phyloP scores from a whole-genome alignment of 164 flowering plant genomes.

The Malania oleifera region DNA sequence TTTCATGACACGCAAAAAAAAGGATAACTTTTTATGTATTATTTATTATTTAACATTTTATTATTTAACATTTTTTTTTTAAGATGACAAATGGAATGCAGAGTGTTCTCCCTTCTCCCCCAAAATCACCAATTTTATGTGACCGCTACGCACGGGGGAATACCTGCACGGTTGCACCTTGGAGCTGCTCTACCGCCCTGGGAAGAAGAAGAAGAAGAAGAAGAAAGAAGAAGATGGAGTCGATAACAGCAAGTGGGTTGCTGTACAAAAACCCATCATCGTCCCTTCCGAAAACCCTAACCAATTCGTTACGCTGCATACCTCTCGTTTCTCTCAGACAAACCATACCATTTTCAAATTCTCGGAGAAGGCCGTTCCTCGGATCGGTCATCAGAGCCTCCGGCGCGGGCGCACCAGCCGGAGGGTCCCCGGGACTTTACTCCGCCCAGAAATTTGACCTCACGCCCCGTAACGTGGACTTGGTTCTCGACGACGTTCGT shows the following conservation, averaged over 20 bases:
- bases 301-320: constrained; percentile 2
- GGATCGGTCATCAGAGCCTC: constrained; percentile 22
- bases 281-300: background rate
- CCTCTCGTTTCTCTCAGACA: constrained; percentile 2
- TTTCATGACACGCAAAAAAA: no score
- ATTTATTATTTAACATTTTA: no score
- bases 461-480: constrained; percentile 64
- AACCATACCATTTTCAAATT: constrained; percentile 6
- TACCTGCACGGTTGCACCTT: no score
- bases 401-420: constrained; percentile 11
- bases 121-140: no score
- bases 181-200: no score
- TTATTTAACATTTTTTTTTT: no score
- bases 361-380: constrained; percentile 11
- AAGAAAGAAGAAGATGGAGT: constrained; percentile 17
- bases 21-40: no score
- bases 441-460: constrained; percentile 70
- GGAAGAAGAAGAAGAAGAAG: background rate
- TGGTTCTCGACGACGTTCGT: constrained; percentile 85
- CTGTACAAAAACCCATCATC: constrained; percentile 1
- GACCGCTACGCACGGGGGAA: no score
- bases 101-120: no score
- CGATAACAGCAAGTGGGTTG: constrained; percentile 20
- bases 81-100: no score
- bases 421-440: constrained; percentile 65